Evolutionary conservation across 108 stramenopile genomes (phyloP), one percentile per base, ranked within the genome.

Genomic region (Discostella pseudostelligera): DNA sequence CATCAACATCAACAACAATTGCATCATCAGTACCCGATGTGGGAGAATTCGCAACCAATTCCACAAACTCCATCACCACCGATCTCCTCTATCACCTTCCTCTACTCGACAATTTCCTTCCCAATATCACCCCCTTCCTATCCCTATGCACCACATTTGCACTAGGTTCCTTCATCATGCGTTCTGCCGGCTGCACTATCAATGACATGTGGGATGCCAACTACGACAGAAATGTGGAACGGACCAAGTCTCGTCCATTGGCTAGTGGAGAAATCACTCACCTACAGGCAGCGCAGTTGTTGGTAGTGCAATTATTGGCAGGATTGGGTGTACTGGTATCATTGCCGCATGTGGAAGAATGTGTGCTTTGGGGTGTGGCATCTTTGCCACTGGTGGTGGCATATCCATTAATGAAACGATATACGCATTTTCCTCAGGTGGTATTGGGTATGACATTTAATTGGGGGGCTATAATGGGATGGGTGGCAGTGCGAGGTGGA

Each of bases 151-250:
- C 77, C 2, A 57, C 88, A 6, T 92, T 96, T 56, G 85, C 70
- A 17, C 47, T 70, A 0, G 99, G 99, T 2, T 83, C 97, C 19
- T 91, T 97, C 71, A 56, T 95, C 29, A 98, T 99, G 99, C 80
- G 96, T 12, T 87, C 93, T 16, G 94, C 95, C 19, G 96, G 99
- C 10, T 99, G 99, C 80, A 98, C 95, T 39, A 96, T 99, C 59
- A 99, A 99, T 69, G 99, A 99, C 72, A 84, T 99, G 74, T 98
- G 96, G 97, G 99, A 99, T 83, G 51, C 68, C 48, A 86, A 97
- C 35, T 70, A 96, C 56, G 99, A 99, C 68, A 63, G 56, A 11
- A 39, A 79, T n/a, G 99, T 99, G 12, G 67, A 66, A 21, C 83
- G 99, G 8, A 99, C 99, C 7, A 80, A 72, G 25, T 59, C 56